A percentile compares a stretch with the other conserved stretches of the same genome.
These are phyloP conservation scores for Penicillium turbatum DNA, from an alignment of 495 filamentous ascomycete genomes.

Conservation along the genomic window DNA sequence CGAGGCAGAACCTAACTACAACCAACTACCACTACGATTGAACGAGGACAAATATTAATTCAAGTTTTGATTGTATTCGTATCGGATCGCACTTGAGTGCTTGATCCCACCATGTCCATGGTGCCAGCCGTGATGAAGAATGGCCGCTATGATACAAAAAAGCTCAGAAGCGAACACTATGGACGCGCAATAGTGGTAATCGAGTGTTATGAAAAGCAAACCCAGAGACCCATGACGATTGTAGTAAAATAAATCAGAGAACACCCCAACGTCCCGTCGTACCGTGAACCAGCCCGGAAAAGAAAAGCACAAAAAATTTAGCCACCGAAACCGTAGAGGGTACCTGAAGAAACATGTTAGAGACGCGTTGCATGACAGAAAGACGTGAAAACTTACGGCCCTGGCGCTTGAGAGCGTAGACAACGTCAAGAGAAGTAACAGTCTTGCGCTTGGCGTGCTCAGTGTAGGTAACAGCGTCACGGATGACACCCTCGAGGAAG, in stretches of 20 bases:
- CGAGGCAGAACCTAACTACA: not conserved
- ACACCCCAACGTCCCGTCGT: conserved; percentile 53
- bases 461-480: conserved; percentile 98
- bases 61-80: conserved; percentile 43
- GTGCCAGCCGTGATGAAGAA: conserved; percentile 40
- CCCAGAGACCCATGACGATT: conserved; percentile 49
- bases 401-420: conserved; percentile 96
- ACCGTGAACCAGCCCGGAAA: conserved; percentile 48
- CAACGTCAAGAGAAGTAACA: conserved; percentile 93
- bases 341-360: conserved; percentile 43
- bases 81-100: conserved; percentile 31
- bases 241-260: conserved; percentile 43
- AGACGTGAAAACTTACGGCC: conserved; percentile 57
- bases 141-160: conserved; percentile 50
- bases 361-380: conserved; percentile 3
- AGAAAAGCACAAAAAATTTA: conserved; percentile 51
- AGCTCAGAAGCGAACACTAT: conserved; percentile 43
- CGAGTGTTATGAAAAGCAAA: conserved; percentile 42
- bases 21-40: no score
- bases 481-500: conserved; percentile 99
- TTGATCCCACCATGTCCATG: conserved; percentile 35
- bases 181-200: conserved; percentile 43
- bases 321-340: conserved; percentile 99
- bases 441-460: conserved; percentile 99
- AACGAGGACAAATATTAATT: not conserved